Percentiles rank a stretch among this genome's conserved stretches.
phyloP scores from a whole-genome alignment of 495 filamentous ascomycete genomes.

The Chaetomium tenue region DNA sequence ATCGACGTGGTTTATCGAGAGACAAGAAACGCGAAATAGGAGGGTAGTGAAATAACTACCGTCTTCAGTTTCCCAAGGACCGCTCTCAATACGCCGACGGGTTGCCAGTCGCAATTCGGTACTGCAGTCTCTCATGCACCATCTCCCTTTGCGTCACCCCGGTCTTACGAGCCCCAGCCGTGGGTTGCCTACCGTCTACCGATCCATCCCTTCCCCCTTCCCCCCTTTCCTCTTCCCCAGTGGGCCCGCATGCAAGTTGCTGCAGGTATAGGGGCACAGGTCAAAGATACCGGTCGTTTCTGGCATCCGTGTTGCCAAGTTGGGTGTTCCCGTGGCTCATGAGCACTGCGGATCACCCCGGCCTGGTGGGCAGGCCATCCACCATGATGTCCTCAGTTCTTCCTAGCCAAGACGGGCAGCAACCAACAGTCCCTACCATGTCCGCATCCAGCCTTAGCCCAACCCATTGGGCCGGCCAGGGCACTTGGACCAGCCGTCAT shows the following conservation, averaged over 20 bases:
- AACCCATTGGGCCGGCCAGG: slow-evolving; percentile 9
- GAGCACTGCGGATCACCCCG: slow-evolving; percentile 16
- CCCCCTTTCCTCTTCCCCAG: neutral
- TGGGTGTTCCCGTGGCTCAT: neutral
- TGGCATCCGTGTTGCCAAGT: neutral
- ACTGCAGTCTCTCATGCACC: slow-evolving; percentile 10
- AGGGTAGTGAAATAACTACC: neutral
- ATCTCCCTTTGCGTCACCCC: neutral
- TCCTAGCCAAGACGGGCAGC: slow-evolving; percentile 4
- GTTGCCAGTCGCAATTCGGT: neutral
- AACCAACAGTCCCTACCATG: slow-evolving; percentile 16
- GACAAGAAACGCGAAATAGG: neutral
- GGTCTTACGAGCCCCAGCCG: neutral
- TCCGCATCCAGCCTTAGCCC: neutral
- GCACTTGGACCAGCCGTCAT: neutral
- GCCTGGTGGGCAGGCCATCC: slow-evolving; percentile 9
- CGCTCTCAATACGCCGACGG: neutral
- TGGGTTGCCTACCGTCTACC: slow-evolving; percentile 4
- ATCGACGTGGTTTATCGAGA: neutral
- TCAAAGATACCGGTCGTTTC: neutral
- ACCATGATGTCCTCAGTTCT: neutral
- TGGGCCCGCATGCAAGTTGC: slow-evolving; percentile 10
- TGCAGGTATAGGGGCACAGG: slow-evolving; percentile 13
- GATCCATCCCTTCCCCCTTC: neutral
- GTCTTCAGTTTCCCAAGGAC: neutral